Base-by-base conservation (phyloP, 306 rosid genomes). In the Pueraria montana region DNA sequence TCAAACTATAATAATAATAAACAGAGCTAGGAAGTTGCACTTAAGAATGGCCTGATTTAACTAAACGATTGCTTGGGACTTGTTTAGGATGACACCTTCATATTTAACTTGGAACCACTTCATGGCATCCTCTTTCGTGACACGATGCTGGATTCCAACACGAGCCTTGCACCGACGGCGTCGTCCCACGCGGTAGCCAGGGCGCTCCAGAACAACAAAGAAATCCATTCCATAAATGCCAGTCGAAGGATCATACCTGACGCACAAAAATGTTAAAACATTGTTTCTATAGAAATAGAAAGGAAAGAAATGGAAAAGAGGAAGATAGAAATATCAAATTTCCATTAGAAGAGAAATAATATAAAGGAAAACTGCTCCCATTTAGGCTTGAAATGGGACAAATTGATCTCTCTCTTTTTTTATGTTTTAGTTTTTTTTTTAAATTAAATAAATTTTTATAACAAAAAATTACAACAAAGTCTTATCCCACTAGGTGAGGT, bases 81-180 rank as follows among this genome's bases (percentile, higher is more conserved):
- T 94, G 90, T 94, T 94, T n/a, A 94, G 92, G 79, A 94, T 94
- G 53, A 94, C 97, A 30, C 97, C 98, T 84, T 94, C 98, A 8
- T 94, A 92, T 74, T 92, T 94, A 84, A 89, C 93, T 83, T 94
- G 96, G 89, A 94, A 94, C 98, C 98, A 94, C 86, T 94, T 94
- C 96, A 94, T 92, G n/a, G 98, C 85, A 81, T 92, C 98, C 12
- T 94, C 98, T 87, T 94, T 94, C 0, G 96, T 91, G 50, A 94
- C 97, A 11, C 97, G 87, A 76, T 94, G 97, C 83, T 88, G 97
- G 83, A 94, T 94, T 48, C 98, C 97, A 42, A 94, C 94, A 14
- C 88, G 88, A 58, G 95, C 38, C 83, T 94, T 94, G 94, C 97
- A 91, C 24, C 95, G 82, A 20, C 91, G 90, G 6, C 96, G 92